Percentiles rank a stretch among this genome's conserved stretches.
These are phyloP conservation scores for Daphne laureola DNA, from an alignment of 441 rosid species.

Conservation along the genomic window DNA sequence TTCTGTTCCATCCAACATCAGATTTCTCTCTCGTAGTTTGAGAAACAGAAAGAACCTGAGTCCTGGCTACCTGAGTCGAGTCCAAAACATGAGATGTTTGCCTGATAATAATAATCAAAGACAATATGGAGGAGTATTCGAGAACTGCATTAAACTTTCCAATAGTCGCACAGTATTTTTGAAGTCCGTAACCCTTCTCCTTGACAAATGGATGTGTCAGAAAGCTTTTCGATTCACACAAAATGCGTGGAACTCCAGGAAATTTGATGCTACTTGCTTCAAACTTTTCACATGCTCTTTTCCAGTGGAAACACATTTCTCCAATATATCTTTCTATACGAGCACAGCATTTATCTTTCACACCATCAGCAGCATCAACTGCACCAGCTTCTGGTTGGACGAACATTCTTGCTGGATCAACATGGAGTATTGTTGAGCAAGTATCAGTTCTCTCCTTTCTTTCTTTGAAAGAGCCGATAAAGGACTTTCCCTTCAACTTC, in stretches of 20 bases:
- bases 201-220: conserved; percentile 37
- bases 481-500: conserved; percentile 40
- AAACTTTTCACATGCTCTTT: conserved; percentile 28
- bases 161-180: conserved; percentile 54
- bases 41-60: conserved; percentile 24
- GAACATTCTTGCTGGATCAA: conserved; percentile 51
- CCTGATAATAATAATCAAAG: conserved; percentile 47
- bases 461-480: conserved; percentile 26
- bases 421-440: conserved; percentile 38
- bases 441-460: conserved; percentile 29
- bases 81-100: conserved; percentile 44
- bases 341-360: conserved; percentile 26
- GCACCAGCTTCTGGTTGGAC: conserved; percentile 27
- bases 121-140: conserved; percentile 45
- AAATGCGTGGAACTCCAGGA: conserved; percentile 56
- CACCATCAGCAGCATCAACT: conserved; percentile 21
- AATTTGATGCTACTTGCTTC: conserved; percentile 39
- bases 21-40: conserved; percentile 24
- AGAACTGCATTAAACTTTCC: conserved; percentile 61
- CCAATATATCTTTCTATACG: conserved; percentile 40
- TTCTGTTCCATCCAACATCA: conserved; percentile 29
- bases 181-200: conserved; percentile 40
- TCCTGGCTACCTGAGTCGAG: conserved; percentile 25
- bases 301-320: conserved; percentile 71
- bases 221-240: conserved; percentile 53